Percentiles rank a stretch among this genome's conserved stretches.
phyloP scores from a whole-genome alignment of 495 filamentous ascomycete genomes.

The Podospora australis region DNA sequence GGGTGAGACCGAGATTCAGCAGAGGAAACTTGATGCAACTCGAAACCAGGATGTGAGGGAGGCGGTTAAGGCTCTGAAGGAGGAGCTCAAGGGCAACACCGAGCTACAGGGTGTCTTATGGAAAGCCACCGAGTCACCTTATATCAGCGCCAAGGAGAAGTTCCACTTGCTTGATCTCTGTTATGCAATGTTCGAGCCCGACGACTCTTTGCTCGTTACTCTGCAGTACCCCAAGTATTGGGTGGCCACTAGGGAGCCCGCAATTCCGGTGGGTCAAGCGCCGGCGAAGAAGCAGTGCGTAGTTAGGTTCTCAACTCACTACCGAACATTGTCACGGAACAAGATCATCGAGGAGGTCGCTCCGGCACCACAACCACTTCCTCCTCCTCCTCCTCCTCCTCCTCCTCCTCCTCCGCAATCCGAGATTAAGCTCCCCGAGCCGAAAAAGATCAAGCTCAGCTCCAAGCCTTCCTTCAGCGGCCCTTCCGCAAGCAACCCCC shows the following conservation, averaged over 20 bases:
- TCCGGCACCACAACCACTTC: no score
- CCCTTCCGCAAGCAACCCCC: slow-evolving; percentile 9
- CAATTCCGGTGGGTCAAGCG: no score
- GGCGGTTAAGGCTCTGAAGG: slow-evolving; percentile 67
- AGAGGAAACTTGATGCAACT: slow-evolving; percentile 60
- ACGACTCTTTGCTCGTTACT: slow-evolving; percentile 53
- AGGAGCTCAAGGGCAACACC: slow-evolving; percentile 56
- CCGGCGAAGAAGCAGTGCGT: slow-evolving; percentile 20
- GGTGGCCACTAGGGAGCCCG: slow-evolving; percentile 47
- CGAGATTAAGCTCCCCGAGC: slow-evolving; percentile 25
- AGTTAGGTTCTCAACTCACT: slow-evolving; percentile 27
- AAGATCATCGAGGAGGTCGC: slow-evolving; percentile 15
- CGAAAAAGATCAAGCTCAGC: slow-evolving; percentile 28
- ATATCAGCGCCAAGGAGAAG: slow-evolving; percentile 63
- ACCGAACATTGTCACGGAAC: slow-evolving; percentile 27
- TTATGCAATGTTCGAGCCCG: slow-evolving; percentile 60
- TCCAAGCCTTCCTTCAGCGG: slow-evolving; percentile 23
- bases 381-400: slow-evolving; percentile 10
- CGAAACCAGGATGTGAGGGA: slow-evolving; percentile 70
- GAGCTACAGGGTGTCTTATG: slow-evolving; percentile 66
- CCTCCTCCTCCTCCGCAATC: slow-evolving; percentile 13
- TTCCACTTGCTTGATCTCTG: slow-evolving; percentile 73
- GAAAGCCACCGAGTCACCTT: slow-evolving; percentile 64
- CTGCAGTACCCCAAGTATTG: slow-evolving; percentile 69
- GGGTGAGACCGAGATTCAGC: slow-evolving; percentile 52